Evolutionary conservation across 352 stramenopile species (phyloP).

Genomic region (Globisporangium uncinulatum): DNA sequence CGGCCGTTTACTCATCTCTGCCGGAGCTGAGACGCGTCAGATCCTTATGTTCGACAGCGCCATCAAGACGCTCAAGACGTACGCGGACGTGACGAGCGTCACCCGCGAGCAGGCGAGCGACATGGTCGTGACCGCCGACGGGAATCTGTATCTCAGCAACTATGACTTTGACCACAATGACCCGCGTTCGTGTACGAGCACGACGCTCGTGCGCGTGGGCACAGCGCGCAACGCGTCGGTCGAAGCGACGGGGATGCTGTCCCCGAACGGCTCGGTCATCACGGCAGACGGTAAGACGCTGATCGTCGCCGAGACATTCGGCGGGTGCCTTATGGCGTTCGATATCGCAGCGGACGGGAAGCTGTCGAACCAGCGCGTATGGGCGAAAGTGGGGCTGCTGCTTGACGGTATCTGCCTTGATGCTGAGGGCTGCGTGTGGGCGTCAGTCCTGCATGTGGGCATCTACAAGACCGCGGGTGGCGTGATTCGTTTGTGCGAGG

Average conservation of each 20-base stretch:
- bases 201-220: conserved; percentile 52
- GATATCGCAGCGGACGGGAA: conserved; percentile 44
- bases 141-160: conserved; percentile 52
- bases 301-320: conserved; percentile 64
- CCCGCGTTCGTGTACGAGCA: conserved; percentile 26
- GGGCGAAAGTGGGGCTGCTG: conserved; percentile 42
- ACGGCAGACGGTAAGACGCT: conserved; percentile 67
- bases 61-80: conserved; percentile 24
- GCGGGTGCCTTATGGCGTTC: conserved; percentile 45
- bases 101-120: conserved; percentile 54
- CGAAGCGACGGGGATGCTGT: conserved; percentile 51
- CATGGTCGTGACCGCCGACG: conserved; percentile 43
- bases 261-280: conserved; percentile 69
- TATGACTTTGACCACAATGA: conserved; percentile 54
- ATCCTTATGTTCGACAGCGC: conserved; percentile 37
- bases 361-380: conserved; percentile 43
- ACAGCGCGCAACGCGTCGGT: conserved; percentile 38
- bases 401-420: conserved; percentile 62
- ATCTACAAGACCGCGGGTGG: conserved; percentile 41
- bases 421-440: conserved; percentile 63
- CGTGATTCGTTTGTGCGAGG: conserved; percentile 47
- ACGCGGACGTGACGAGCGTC: conserved; percentile 45
- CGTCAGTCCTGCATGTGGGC: conserved; percentile 42
- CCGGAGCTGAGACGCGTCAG: conserved; percentile 35
- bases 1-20: conserved; percentile 48